Percentiles rank a stretch among this genome's conserved stretches.
Evolutionary conservation across 768 basidiomycete genomes (phyloP).

Genomic region (Leccinum imitatum): DNA sequence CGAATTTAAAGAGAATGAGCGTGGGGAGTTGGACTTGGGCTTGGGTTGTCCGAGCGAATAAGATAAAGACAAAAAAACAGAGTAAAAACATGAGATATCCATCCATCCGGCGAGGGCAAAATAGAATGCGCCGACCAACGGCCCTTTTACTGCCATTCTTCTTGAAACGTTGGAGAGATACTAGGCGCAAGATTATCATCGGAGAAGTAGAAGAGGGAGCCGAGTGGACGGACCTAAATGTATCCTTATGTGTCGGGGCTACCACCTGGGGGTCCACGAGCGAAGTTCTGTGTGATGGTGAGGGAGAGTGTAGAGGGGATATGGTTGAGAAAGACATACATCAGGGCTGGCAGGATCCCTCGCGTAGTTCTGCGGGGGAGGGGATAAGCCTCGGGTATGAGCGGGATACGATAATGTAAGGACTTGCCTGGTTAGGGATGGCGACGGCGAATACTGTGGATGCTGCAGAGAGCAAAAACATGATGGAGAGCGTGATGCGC

Average conservation of each 20-base stretch:
- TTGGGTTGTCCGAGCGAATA: background rate
- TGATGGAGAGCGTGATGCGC: slow-evolving; percentile 13
- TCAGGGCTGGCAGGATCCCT: no score
- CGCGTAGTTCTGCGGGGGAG: no score
- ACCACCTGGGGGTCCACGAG: no score
- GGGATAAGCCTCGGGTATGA: background rate
- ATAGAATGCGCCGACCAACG: background rate
- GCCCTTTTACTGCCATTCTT: background rate
- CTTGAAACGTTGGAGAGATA: background rate
- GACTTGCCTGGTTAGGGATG: slow-evolving; percentile 18
- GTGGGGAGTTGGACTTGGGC: slow-evolving; percentile 2
- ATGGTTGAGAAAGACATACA: background rate
- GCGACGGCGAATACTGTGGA: slow-evolving; percentile 11
- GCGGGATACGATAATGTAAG: background rate
- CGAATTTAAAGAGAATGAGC: slow-evolving; percentile 3
- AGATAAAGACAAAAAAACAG: background rate
- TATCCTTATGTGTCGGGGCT: no score
- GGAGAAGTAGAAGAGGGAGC: rapidly evolving
- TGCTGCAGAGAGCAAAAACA: slow-evolving; percentile 14
- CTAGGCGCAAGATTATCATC: background rate
- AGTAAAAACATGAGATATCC: background rate
- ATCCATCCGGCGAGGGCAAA: background rate
- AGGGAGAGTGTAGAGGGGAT: background rate
- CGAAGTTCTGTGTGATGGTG: background rate
- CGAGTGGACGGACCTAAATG: background rate